These are phyloP conservation scores for Macroventuria anomochaeta DNA, from an alignment of 2,329 filamentous ascomycete species.

Conservation along the genomic window DNA sequence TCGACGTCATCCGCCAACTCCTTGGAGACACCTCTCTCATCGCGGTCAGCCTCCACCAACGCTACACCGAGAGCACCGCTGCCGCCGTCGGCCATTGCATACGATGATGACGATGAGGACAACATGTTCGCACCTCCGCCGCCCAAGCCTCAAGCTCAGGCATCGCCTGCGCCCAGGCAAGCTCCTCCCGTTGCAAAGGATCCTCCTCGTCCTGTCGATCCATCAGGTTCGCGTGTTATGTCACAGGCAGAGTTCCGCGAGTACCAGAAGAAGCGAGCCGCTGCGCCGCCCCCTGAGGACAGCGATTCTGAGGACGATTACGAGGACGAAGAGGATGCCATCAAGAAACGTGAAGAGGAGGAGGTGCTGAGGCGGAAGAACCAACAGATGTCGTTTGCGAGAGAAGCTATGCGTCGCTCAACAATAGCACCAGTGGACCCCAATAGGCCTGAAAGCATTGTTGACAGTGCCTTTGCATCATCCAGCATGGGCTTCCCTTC, in stretches of 20 bases:
- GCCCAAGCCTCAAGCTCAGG: constrained; percentile 15
- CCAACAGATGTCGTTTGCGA: constrained; percentile 44
- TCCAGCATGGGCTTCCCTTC: constrained; percentile 43
- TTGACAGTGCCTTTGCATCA: constrained; percentile 19
- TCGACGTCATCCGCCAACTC: constrained; percentile 42
- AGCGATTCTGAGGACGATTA: constrained; percentile 46
- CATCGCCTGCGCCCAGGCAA: constrained; percentile 12
- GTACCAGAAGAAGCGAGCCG: constrained; percentile 36
- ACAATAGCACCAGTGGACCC: constrained; percentile 37
- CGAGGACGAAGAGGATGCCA: constrained; percentile 48
- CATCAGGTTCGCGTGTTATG: constrained; percentile 37
- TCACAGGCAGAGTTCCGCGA: constrained; percentile 44
- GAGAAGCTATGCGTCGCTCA: constrained; percentile 45
- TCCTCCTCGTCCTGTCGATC: constrained; percentile 14
- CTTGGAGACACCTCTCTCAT: constrained; percentile 43
- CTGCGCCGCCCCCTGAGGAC: constrained; percentile 34
- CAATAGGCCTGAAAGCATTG: constrained; percentile 26
- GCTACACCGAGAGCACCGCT: constrained; percentile 40
- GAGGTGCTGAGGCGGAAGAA: constrained; percentile 41
- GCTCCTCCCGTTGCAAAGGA: constrained; percentile 21
- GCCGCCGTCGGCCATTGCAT: constrained; percentile 24
- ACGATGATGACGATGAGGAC: constrained; percentile 38
- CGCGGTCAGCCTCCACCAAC: constrained; percentile 40
- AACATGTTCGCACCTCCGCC: constrained; percentile 37
- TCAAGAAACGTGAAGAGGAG: constrained; percentile 42